These are phyloP conservation scores for Coffea humblotiana DNA, from an alignment of 305 asterid genomes.

Conservation along the genomic window DNA sequence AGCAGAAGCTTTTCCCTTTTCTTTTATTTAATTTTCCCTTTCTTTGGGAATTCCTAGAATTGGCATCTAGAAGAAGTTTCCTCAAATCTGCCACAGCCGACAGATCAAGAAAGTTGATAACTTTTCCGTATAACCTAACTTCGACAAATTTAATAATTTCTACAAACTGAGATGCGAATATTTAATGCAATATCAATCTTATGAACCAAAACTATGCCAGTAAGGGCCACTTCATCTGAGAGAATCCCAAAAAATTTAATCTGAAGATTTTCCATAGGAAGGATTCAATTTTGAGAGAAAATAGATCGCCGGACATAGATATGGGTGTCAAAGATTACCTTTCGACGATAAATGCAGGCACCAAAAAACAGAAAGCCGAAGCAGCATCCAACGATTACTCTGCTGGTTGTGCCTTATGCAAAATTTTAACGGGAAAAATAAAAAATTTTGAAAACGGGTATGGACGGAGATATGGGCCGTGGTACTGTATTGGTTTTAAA, in stretches of 20 bases:
- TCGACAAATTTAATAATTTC: neutral
- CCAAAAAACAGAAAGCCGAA: neutral
- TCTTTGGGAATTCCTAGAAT: neutral
- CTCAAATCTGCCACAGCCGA: neutral
- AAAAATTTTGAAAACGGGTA: neutral
- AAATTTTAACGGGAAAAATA: neutral
- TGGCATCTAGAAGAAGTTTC: neutral
- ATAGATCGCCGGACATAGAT: neutral
- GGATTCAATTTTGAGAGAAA: neutral
- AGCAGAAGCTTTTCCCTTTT: neutral
- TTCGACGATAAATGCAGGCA: constrained; percentile 9
- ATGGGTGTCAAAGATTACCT: neutral
- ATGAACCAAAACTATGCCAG: neutral
- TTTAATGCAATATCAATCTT: neutral
- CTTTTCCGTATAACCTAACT: neutral
- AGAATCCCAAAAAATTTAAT: neutral
- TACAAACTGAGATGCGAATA: neutral
- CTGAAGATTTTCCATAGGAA: neutral
- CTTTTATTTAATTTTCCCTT: neutral
- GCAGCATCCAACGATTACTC: constrained; percentile 7
- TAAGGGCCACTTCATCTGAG: neutral
- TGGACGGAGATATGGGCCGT: neutral
- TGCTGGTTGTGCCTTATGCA: neutral
- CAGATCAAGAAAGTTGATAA: neutral
- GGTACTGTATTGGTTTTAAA: neutral